These are phyloP conservation scores for Fraxinus quadrangulata DNA, from an alignment of 257 asterid genomes.

Conservation along the genomic window DNA sequence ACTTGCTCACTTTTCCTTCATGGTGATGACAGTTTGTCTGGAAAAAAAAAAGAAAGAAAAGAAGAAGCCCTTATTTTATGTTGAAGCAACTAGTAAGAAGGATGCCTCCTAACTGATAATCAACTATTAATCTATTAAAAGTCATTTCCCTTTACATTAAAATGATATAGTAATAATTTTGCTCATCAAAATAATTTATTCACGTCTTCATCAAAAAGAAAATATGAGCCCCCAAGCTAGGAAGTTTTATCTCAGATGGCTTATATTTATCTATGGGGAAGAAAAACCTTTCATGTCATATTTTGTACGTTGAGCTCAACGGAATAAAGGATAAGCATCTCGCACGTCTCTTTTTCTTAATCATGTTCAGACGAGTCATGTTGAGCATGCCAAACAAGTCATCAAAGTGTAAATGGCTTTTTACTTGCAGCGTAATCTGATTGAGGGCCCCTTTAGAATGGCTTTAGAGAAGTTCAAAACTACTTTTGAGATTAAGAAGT, in stretches of 20 bases:
- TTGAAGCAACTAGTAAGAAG: too few species aligned
- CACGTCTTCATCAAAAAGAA: neutral
- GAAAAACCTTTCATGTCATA: neutral
- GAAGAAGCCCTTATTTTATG: too few species aligned
- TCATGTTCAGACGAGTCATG: neutral
- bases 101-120: too few species aligned
- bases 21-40: too few species aligned
- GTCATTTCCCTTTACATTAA: too few species aligned
- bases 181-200: neutral
- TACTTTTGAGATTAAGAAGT: too few species aligned
- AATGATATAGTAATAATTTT: neutral
- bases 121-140: too few species aligned
- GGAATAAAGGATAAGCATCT: neutral
- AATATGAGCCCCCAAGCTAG: neutral
- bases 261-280: neutral
- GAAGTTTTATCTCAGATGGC: neutral
- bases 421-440: neutral
- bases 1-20: too few species aligned
- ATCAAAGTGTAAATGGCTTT: neutral
- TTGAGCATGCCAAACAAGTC: neutral
- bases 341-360: neutral
- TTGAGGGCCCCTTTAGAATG: too few species aligned
- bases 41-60: too few species aligned
- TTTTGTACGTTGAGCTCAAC: neutral
- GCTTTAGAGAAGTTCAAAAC: too few species aligned